Percentiles rank a stretch among this genome's conserved stretches.
phyloP scores from a whole-genome alignment of 2,329 filamentous ascomycete genomes.

The Metarhizium anisopliae region DNA sequence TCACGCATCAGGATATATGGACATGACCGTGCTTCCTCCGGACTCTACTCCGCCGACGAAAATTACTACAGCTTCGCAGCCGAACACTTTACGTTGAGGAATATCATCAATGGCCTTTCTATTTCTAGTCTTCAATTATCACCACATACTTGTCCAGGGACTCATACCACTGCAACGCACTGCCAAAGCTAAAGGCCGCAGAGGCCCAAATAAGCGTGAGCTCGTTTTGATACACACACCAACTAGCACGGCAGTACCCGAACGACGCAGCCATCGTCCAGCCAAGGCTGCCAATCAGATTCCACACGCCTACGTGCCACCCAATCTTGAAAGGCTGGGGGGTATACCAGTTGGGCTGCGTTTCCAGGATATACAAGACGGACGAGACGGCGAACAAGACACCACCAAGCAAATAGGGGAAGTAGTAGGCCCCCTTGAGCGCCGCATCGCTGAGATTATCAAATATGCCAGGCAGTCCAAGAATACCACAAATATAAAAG shows the following conservation, averaged over 20 bases:
- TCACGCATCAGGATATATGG: too few species aligned
- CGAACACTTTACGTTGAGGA: too few species aligned
- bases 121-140: neutral
- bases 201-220: constrained; percentile 16
- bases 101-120: too few species aligned
- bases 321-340: constrained; percentile 46
- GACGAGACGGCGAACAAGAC: constrained; percentile 48
- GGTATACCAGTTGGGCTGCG: constrained; percentile 51
- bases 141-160: constrained; percentile 12
- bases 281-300: constrained; percentile 50
- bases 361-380: constrained; percentile 54
- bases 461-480: constrained; percentile 48
- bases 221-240: constrained; percentile 33
- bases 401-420: constrained; percentile 52
- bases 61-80: neutral
- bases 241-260: constrained; percentile 32
- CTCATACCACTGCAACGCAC: constrained; percentile 15
- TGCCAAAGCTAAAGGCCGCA: constrained; percentile 10
- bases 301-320: constrained; percentile 59
- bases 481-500: constrained; percentile 57
- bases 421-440: constrained; percentile 47
- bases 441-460: constrained; percentile 34
- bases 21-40: too few species aligned
- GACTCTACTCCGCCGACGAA: too few species aligned
- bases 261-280: constrained; percentile 50